Conservation (phyloP, 2,329 filamentous ascomycete species). For the Tympanopsis confertula region DNA sequence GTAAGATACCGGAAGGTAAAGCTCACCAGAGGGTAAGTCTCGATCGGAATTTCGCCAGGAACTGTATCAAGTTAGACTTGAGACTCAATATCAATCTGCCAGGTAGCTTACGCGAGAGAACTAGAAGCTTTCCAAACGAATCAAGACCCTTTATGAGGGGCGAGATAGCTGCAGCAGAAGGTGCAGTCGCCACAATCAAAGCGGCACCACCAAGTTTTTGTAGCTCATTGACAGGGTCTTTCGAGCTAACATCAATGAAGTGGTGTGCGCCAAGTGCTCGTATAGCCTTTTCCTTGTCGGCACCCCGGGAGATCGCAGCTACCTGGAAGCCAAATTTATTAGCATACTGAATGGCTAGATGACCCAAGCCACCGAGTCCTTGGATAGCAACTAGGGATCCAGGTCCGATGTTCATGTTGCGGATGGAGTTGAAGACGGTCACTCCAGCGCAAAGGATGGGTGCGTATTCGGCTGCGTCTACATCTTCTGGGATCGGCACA, state of each 20-base stretch:
- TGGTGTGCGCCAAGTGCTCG: slow-evolving; percentile 41
- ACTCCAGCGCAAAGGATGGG: slow-evolving; percentile 38
- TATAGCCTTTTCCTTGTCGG: slow-evolving; percentile 38
- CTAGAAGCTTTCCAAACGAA: slow-evolving; percentile 19
- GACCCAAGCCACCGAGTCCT: slow-evolving; percentile 54
- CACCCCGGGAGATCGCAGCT: slow-evolving; percentile 38
- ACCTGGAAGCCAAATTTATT: slow-evolving; percentile 52
- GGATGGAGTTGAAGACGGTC: slow-evolving; percentile 29
- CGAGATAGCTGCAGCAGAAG: slow-evolving; percentile 17
- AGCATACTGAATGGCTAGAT: slow-evolving; percentile 55
- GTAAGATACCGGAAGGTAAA: no score
- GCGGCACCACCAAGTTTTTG: slow-evolving; percentile 20
- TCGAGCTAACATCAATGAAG: slow-evolving; percentile 33
- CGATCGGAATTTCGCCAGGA: slow-evolving; percentile 27
- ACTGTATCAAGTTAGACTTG: no score
- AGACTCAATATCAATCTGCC: no score
- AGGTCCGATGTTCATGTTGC: slow-evolving; percentile 17
- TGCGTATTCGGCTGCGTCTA: slow-evolving; percentile 27
- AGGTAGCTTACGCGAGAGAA: slow-evolving; percentile 16
- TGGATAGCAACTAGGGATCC: slow-evolving; percentile 30
- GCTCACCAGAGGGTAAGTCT: slow-evolving; percentile 14
- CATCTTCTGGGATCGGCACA: slow-evolving; percentile 22
- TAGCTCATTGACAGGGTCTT: slow-evolving; percentile 17
- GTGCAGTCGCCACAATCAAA: slow-evolving; percentile 23
- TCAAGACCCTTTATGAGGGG: slow-evolving; percentile 20